Evolutionary conservation across 257 asterid species (phyloP), one percentile per base, ranked within the genome.

Genomic region (Asclepias syriaca): DNA sequence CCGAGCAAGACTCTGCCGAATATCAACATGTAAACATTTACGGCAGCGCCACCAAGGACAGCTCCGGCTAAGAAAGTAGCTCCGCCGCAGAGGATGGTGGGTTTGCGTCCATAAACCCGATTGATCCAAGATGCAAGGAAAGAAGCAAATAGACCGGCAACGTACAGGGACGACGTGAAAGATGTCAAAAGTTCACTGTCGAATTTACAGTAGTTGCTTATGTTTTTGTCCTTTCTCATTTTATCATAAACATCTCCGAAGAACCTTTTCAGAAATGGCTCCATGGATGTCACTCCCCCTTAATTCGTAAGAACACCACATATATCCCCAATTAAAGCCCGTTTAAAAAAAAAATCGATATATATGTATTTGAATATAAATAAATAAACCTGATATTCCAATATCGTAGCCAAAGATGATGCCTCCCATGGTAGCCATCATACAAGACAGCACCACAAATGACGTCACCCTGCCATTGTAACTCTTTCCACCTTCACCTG

Each of bases 221-320:
- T 24, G 16, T 75, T 75, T 0, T 73, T 81, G 75, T 88, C 89
- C 66, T 80, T 81, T 49, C 77, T 77, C 98, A 89, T 89, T 78
- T 80, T 84, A 0, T 0, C 65, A 66, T 87, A 85, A n/a, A 90
- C 92, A 54, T 80, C 76, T 0, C 86, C 87, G 81, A 92, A 92
- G 57, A 92, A 90, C 73, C 83, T 84, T 55, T 65, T 80, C 84
- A 88, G 76, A 77, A 92, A 92, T 2, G 96, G 81, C 67, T 81
- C 88, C 97, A 92, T 90, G 0, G 98, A 92, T 0, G 95, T 92
- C 49, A 92, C 98, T 76, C 98, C 98, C 70, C 98, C 98, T 87
- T 59, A 43, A 43, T 43, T 43, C 1, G 10, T 9, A 53, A 14
- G 53, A 51, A 16, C 18, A 48, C 45, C n/a, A 21, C n/a, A 21